Evolutionary conservation across 2,329 filamentous ascomycete species (phyloP), one percentile per base, ranked within the genome.

Genomic region (Emergomyces orientalis): DNA sequence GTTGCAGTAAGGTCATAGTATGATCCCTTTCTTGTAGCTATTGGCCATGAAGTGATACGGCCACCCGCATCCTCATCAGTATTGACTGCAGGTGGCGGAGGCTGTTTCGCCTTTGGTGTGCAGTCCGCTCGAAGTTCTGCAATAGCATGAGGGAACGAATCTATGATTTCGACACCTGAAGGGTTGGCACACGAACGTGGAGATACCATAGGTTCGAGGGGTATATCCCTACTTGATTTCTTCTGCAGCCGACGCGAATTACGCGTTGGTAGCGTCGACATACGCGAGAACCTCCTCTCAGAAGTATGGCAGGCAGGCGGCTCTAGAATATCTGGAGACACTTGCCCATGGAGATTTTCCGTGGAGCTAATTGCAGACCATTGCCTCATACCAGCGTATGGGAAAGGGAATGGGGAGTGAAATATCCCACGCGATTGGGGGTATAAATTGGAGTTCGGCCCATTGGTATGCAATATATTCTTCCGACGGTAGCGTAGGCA

Each of bases 371-470:
- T 61, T 14, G 34, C 59, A 54, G 47, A 49, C 59, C 59, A 61
- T 43, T 61, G 47, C 19, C 59, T 52, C 11, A 34, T 19, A 25
- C 43, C 25, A 19, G n/a, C 11, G 17, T 61, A 45, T n/a, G 59
- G 32, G 11, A 61, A 55, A 52, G 22, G 37, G 17, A 45, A 19
- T 45, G 56, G 8, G 13, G 60, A 54, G 1, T 22, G 45, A 60
- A 34, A 63, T 58, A 63, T 41, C 17, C 45, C 58, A 59, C 56
- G 56, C 25, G 56, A 59, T 14, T 45, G 56, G 27, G 56, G 56
- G 39, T 47, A 59, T 19, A 59, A 30, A n/a, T 59, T n/a, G 56
- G 37, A 25, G 17, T 32, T 25, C 8, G 25, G 8, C 56, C 9
- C 25, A 45, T 30, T 59, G 41, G 41, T 30, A 45, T 45, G 32